Percentiles rank a stretch among this genome's conserved stretches.
phyloP scores from a whole-genome alignment of 441 rosid species.

The Gossypium gossypioides region DNA sequence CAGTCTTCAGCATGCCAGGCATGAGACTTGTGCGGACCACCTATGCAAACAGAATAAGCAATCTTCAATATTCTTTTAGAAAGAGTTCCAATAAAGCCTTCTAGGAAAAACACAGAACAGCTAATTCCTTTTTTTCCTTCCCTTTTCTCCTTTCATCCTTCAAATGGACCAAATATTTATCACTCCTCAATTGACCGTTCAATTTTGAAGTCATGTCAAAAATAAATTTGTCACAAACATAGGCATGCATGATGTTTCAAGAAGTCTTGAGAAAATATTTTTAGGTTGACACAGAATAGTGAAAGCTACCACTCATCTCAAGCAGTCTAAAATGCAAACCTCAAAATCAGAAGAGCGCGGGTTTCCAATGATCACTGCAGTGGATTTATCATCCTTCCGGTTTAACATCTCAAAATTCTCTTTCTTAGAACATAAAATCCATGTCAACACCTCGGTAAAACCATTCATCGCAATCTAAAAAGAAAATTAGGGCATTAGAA shows the following conservation, averaged over 20 bases:
- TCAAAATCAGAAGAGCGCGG: slow-evolving; percentile 91
- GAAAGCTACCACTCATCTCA: not conserved
- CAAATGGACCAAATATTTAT: not conserved
- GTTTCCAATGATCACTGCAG: slow-evolving; percentile 59
- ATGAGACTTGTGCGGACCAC: slow-evolving; percentile 70
- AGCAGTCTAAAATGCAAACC: slow-evolving; percentile 35
- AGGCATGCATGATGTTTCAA: not conserved
- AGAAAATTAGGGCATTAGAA: slow-evolving; percentile 1
- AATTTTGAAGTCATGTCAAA: not conserved
- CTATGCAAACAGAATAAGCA: slow-evolving; percentile 23
- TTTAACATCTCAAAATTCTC: slow-evolving; percentile 69
- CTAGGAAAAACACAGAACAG: not conserved
- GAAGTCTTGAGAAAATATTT: not conserved
- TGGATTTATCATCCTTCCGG: slow-evolving; percentile 45
- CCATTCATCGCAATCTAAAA: slow-evolving; percentile 68
- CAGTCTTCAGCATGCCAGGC: slow-evolving; percentile 82
- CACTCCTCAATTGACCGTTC: not conserved
- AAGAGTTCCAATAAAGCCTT: not conserved
- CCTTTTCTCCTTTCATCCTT: not conserved
- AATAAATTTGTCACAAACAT: not conserved
- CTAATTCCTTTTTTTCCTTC: not conserved
- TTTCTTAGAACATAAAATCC: slow-evolving; percentile 63
- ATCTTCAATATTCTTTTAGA: not conserved
- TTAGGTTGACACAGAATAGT: not conserved
- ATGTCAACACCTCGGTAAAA: slow-evolving; percentile 71